Base-by-base conservation (phyloP, 495 filamentous ascomycete genomes). In the Talaromyces adpressus region DNA sequence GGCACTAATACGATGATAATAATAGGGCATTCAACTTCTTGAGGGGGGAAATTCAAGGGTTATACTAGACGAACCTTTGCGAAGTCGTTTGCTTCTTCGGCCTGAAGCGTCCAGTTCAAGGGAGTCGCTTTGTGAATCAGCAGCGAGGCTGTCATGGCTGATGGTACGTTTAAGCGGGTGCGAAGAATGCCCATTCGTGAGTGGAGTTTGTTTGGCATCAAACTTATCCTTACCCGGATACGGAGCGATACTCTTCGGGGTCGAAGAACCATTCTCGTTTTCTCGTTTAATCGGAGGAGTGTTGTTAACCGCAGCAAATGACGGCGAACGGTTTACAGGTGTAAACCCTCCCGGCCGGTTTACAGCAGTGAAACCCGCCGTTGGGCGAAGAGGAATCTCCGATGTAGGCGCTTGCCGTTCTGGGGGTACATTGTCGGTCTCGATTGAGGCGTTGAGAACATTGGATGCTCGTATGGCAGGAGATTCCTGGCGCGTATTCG, bases 21-120 rank as follows among this genome's bases (percentile, higher is more conserved):
- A 36, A 54, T 25, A 16, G 18, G 16, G 5, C 20, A 32, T 22
- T 16, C 39, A 7, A 22, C 11, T 18, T 30, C 8, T 32, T 16
- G 3, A 41, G 0, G 4, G 14, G 12, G 16, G 36, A 12, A 57
- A 54, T 32, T 27, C 16, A 45, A 60, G 25, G 32, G 11, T 12
- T 11, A 14, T 6, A 41, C 3, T 14, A 27, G 25, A 63, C 81
- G 68, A 82, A 94, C 91, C 92, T 84, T 96, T 97, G 75, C 93
- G 95, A 8, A 96, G 77, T 39, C 94, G 84, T 77, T 98, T 98
- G 73, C 92, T 97, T 60, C 93, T 86, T 63, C 95, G 83, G 62
- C 91, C 93, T 57, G 85, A 86, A 64, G 80, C 81, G 64, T 97
- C 91, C 23, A 85, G 84, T 47, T 83, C 83, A 29, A 86, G 87